Conservation (phyloP, 805 yeast genomes). For the Metschnikowia amazonensis region DNA sequence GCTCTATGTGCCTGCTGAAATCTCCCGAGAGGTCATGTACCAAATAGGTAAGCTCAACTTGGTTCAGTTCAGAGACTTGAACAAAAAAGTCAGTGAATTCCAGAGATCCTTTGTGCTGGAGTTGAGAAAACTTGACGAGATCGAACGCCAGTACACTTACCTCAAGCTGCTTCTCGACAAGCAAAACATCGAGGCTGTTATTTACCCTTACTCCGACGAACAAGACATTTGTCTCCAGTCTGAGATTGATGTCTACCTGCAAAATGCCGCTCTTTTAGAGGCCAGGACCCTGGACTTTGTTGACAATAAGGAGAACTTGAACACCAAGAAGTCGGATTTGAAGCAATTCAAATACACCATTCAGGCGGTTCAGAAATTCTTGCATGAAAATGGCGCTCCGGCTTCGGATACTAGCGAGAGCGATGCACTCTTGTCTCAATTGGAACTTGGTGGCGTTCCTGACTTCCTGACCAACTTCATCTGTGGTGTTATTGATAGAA, state of each 20-base stretch:
- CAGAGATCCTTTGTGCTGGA: slow-evolving; percentile 91
- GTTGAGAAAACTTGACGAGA: slow-evolving; percentile 75
- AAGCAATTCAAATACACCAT: slow-evolving; percentile 61
- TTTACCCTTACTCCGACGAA: slow-evolving; percentile 31
- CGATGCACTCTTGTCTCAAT: slow-evolving; percentile 36
- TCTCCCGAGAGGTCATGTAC: slow-evolving; percentile 80
- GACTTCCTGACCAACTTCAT: slow-evolving; percentile 45
- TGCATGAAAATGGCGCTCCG: slow-evolving; percentile 27
- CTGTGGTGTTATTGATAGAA: slow-evolving; percentile 79
- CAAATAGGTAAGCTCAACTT: slow-evolving; percentile 82
- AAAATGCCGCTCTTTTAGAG: slow-evolving; percentile 65
- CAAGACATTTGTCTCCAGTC: slow-evolving; percentile 41
- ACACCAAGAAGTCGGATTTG: slow-evolving; percentile 58
- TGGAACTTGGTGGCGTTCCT: slow-evolving; percentile 33
- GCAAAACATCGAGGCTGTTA: slow-evolving; percentile 40
- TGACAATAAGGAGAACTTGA: slow-evolving; percentile 62
- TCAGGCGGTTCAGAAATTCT: slow-evolving; percentile 35
- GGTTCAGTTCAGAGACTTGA: slow-evolving; percentile 83
- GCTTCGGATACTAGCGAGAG: slow-evolving; percentile 24
- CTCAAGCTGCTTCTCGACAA: slow-evolving; percentile 47
- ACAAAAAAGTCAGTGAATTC: slow-evolving; percentile 73
- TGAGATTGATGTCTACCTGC: slow-evolving; percentile 68
- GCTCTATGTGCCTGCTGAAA: slow-evolving; percentile 86
- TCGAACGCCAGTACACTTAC: slow-evolving; percentile 68
- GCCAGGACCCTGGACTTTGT: slow-evolving; percentile 68